Evolutionary conservation across 1,284 basidiomycete genomes (phyloP).

Genomic region (Amylostereum areolatum): DNA sequence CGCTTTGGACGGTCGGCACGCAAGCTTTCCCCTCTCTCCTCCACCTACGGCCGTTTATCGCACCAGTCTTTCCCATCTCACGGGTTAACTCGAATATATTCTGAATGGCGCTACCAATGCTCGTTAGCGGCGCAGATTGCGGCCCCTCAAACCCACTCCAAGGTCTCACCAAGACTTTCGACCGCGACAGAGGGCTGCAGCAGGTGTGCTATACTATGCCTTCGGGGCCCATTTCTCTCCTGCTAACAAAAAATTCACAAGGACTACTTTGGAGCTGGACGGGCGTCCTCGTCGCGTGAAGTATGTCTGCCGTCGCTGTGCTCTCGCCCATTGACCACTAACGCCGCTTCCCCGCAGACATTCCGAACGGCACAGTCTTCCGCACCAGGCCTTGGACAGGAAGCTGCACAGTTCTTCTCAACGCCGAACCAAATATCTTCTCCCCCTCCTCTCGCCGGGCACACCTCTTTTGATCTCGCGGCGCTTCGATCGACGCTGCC

Average conservation of each 20-base stretch:
- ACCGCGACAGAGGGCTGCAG: constrained; percentile 71
- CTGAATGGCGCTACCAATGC: constrained; percentile 69
- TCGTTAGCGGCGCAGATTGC: constrained; percentile 69
- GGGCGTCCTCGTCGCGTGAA: constrained; percentile 53
- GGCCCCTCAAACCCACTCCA: constrained; percentile 81
- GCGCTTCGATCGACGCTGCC: constrained; percentile 53
- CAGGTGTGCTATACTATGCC: constrained; percentile 41
- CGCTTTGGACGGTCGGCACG: too few species aligned
- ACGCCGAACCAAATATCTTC: constrained; percentile 15
- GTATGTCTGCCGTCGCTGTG: constrained; percentile 28
- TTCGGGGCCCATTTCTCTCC: background rate
- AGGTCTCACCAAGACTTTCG: constrained; percentile 69
- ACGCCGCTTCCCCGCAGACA: constrained; percentile 28
- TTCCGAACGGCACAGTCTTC: constrained; percentile 53
- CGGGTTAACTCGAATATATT: background rate
- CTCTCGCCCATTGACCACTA: background rate
- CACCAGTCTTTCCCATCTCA: too few species aligned
- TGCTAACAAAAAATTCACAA: constrained; percentile 20
- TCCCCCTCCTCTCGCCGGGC: constrained; percentile 26
- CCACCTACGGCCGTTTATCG: too few species aligned
- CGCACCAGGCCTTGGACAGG: constrained; percentile 45
- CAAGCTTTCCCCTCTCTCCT: too few species aligned
- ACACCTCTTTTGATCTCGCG: constrained; percentile 49
- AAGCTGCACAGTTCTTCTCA: constrained; percentile 66
- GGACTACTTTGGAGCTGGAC: constrained; percentile 58